Conservation (phyloP, 345 rosid genomes). For the Schrenkiella parvula region DNA sequence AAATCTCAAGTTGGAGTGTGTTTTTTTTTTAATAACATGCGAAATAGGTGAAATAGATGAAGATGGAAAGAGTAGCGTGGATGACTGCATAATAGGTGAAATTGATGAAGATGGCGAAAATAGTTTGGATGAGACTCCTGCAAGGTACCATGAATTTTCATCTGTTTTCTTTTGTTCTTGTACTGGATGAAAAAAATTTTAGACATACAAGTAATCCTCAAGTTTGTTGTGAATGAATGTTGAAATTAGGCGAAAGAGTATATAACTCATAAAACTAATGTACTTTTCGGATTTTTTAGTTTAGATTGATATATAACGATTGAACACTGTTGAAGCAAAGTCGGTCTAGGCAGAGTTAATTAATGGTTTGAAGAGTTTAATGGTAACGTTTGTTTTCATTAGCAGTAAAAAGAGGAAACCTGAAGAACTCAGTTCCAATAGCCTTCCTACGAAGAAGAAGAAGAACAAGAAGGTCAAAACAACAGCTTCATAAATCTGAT, state of each 20-base stretch:
- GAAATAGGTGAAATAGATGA: constrained; percentile 24
- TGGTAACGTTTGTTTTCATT: background rate
- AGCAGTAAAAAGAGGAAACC: constrained; percentile 74
- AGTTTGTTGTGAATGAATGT: background rate
- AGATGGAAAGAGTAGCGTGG: constrained; percentile 1
- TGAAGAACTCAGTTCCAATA: constrained; percentile 54
- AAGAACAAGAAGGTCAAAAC: constrained; percentile 28
- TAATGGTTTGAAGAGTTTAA: background rate
- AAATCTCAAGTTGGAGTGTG: background rate
- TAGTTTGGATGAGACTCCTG: constrained; percentile 6
- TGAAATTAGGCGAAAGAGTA: constrained; percentile 1
- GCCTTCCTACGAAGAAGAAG: constrained; percentile 61
- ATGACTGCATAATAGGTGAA: constrained; percentile 21
- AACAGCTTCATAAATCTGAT: background rate
- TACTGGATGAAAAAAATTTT: background rate
- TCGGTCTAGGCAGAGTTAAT: constrained; percentile 9
- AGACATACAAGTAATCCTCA: background rate
- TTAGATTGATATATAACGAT: background rate
- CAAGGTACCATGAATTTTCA: constrained; percentile 16
- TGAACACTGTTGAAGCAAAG: background rate
- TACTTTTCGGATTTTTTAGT: background rate
- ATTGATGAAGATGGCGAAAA: constrained; percentile 20
- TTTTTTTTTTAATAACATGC: background rate
- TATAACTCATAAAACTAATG: background rate
- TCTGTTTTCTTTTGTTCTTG: background rate